Evolutionary conservation across 225 moss, liverwort and hornwort species (phyloP).

Genomic region (Anthoceros angustus): DNA sequence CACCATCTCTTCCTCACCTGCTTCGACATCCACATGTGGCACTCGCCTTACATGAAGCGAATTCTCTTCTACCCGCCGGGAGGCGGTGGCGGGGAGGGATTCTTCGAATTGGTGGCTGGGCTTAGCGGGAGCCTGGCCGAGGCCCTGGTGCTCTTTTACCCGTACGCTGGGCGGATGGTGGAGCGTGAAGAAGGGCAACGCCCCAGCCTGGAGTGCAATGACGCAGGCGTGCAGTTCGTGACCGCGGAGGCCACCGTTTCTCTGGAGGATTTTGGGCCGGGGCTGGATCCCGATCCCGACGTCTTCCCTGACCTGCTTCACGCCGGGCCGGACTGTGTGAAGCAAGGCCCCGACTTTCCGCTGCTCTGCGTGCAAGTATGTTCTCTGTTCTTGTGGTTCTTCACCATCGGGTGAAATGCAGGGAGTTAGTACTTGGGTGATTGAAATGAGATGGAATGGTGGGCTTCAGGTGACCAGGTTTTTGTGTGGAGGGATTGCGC

Average conservation of each 20-base stretch:
- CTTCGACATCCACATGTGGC: conserved; percentile 6
- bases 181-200: neutral
- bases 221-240: neutral
- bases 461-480: neutral
- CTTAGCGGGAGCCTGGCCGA: conserved; percentile 4
- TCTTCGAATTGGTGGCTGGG: neutral
- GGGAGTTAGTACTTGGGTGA: neutral
- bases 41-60: conserved; percentile 1
- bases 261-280: neutral
- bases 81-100: neutral
- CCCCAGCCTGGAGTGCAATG: conserved; percentile 1
- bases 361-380: neutral
- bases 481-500: neutral
- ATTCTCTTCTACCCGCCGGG: conserved; percentile 1
- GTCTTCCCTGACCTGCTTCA: neutral
- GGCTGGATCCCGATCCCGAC: neutral
- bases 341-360: neutral
- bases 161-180: conserved; percentile 1
- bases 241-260: neutral
- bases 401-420: neutral
- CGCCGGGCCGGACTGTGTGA: neutral
- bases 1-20: conserved; percentile 1
- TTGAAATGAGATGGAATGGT: neutral
- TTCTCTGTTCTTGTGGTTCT: neutral
- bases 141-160: conserved; percentile 1